Base-by-base conservation (phyloP, 495 filamentous ascomycete species). In the Darksidea phi region DNA sequence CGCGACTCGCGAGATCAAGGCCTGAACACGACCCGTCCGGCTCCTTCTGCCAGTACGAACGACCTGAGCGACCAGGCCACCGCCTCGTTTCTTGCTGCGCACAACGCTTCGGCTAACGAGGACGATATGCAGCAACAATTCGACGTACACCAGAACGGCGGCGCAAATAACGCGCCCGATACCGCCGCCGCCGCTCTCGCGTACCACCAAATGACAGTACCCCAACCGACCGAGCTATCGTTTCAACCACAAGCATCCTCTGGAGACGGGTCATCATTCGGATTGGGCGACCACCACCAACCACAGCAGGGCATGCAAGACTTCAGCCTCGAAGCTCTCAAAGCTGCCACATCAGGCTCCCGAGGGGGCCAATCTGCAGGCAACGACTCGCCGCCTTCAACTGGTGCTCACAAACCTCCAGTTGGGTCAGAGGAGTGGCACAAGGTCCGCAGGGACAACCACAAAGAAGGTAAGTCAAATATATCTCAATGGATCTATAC, bases 351-450 rank as follows among this genome's bases (percentile, higher is more conserved):
- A 38, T 64, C 57, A 36, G 20, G 52, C 41, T 52, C 34, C 12
- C 41, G 53, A 48, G 49, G 62, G 24, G 56, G 62, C 51, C 54
- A 81, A 59, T 73, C 82, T 48, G 69, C 77, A 56, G 67, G 76
- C 51, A 76, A 79, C 47, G 76, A 79, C 61, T 74, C 75, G 21
- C 74, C 78, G 54, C 74, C 69, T 61, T 50, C 57, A 51, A 46
- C 54, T 57, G 41, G 65, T 52, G 73, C 77, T 73, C 54, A 71
- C 69, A 97, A 97, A 74, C 94, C 93, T 20, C 84, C 88, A 6
- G 94, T 98, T 24, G 94, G 94, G 6, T 92, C 91, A 1, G 92
- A 96, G 26, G 94, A 98, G 71, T 98, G 94, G 94, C 94, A 98
- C 74, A 94, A 93, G 74, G 86, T 96, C 61, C 85, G 94, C 66